A percentile compares a stretch with the other conserved stretches of the same genome.
These are phyloP conservation scores for Eucalyptus leucophloia DNA, from an alignment of 345 rosid genomes.

Conservation along the genomic window DNA sequence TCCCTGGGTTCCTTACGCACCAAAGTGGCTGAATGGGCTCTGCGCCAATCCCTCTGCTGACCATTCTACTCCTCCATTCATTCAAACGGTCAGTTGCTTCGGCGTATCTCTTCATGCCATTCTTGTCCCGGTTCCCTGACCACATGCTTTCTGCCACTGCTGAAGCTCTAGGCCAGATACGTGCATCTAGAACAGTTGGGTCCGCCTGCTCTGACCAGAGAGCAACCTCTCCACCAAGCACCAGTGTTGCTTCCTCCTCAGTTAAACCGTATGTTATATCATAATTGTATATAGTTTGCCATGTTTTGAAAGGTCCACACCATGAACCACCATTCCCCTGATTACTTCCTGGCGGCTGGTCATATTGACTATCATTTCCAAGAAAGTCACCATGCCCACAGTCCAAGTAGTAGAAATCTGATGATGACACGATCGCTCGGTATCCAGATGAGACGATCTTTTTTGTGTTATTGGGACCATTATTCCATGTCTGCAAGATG, in stretches of 20 bases:
- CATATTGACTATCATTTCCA: slow-evolving; percentile 68
- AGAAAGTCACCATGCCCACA: slow-evolving; percentile 70
- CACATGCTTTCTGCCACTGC: slow-evolving; percentile 80
- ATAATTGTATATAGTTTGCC: slow-evolving; percentile 81
- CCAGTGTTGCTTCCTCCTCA: slow-evolving; percentile 57
- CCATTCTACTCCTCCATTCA: slow-evolving; percentile 90
- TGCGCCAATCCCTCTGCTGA: slow-evolving; percentile 57
- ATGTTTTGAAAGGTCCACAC: slow-evolving; percentile 88
- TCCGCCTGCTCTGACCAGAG: slow-evolving; percentile 96
- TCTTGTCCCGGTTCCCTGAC: slow-evolving; percentile 74
- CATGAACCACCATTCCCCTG: slow-evolving; percentile 43
- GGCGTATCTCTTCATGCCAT: slow-evolving; percentile 49
- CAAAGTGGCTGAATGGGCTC: slow-evolving; percentile 92
- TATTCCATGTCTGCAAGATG: slow-evolving; percentile 83
- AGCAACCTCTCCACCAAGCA: slow-evolving; percentile 84
- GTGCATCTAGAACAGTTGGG: slow-evolving; percentile 42
- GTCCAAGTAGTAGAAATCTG: slow-evolving; percentile 77
- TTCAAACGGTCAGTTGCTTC: slow-evolving; percentile 65
- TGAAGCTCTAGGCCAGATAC: slow-evolving; percentile 79
- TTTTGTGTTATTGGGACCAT: slow-evolving; percentile 61
- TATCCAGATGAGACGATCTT: slow-evolving; percentile 58
- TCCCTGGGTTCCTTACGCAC: slow-evolving; percentile 69
- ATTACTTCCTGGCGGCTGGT: slow-evolving; percentile 6
- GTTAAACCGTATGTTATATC: slow-evolving; percentile 60
- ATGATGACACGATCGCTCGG: slow-evolving; percentile 68